These are phyloP conservation scores for Exsudoporus frostii DNA, from an alignment of 768 basidiomycete species.

Conservation along the genomic window DNA sequence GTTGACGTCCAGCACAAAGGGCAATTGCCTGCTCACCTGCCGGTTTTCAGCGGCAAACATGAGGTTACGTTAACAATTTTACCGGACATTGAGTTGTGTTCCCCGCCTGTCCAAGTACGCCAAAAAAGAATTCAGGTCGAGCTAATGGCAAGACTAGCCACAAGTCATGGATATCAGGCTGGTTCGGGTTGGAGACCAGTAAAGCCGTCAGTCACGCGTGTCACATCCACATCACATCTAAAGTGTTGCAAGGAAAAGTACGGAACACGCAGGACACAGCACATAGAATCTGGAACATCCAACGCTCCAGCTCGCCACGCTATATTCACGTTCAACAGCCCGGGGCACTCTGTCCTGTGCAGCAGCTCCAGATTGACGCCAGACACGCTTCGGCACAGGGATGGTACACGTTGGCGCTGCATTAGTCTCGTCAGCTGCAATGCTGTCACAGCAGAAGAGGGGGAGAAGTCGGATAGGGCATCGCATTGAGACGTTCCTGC, in stretches of 20 bases:
- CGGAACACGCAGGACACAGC: conserved; percentile 10
- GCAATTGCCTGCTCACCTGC: conserved; percentile 10
- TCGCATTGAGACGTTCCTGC: conserved; percentile 12
- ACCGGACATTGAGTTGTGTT: conserved; percentile 6
- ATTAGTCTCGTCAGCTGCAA: conserved; percentile 1
- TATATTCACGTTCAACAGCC: neutral
- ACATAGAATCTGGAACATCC: conserved; percentile 5
- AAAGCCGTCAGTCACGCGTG: neutral
- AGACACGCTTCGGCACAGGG: conserved; percentile 10
- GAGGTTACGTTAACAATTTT: conserved; percentile 30
- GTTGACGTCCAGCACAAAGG: conserved; percentile 32
- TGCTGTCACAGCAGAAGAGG: conserved; percentile 16
- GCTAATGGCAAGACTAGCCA: too few species aligned
- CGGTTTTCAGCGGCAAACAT: conserved; percentile 30
- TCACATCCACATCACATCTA: neutral
- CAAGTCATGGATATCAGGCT: too few species aligned
- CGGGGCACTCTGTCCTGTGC: conserved; percentile 3
- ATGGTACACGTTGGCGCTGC: conserved; percentile 12
- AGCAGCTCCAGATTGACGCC: conserved; percentile 5
- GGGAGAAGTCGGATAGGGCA: conserved; percentile 12
- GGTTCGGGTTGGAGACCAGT: neutral
- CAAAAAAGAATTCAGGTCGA: neutral
- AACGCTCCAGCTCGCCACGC: conserved; percentile 1
- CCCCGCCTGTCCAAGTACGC: conserved; percentile 1
- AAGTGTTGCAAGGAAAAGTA: neutral